A percentile compares a stretch with the other conserved stretches of the same genome.
phyloP scores from a whole-genome alignment of 306 rosid genomes.

The Hylodesmum podocarpum region DNA sequence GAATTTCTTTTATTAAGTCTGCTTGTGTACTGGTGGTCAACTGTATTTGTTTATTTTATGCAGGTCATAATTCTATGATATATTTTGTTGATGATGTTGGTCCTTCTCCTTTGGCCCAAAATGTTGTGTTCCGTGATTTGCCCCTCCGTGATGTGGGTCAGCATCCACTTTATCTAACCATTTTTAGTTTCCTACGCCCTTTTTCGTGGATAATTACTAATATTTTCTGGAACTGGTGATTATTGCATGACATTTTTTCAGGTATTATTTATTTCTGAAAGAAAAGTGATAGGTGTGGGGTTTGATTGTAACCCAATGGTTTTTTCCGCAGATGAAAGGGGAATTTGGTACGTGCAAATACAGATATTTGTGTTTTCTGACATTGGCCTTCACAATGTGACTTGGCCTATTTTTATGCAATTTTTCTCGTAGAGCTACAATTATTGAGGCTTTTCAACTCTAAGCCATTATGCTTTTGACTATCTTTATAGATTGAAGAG shows the following conservation, averaged over 20 bases:
- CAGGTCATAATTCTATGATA: slow-evolving; percentile 96
- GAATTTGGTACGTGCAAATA: slow-evolving; percentile 70
- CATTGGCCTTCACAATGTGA: neutral
- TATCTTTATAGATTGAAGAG: slow-evolving; percentile 30
- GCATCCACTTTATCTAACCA: slow-evolving; percentile 72
- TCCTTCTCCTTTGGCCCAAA: slow-evolving; percentile 95
- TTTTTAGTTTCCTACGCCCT: slow-evolving; percentile 18
- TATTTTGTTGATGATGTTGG: slow-evolving; percentile 93
- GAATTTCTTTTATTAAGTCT: slow-evolving; percentile 12
- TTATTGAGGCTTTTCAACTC: neutral
- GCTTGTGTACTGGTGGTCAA: slow-evolving; percentile 9
- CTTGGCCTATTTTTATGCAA: neutral
- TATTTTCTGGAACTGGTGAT: slow-evolving; percentile 40
- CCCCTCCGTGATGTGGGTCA: slow-evolving; percentile 99
- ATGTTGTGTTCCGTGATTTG: slow-evolving; percentile 81
- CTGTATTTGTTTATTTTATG: slow-evolving; percentile 37
- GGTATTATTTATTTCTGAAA: slow-evolving; percentile 93
- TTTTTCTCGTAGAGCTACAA: neutral
- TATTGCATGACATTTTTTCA: slow-evolving; percentile 49
- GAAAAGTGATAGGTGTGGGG: slow-evolving; percentile 85
- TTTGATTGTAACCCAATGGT: slow-evolving; percentile 89
- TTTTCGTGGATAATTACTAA: slow-evolving; percentile 35
- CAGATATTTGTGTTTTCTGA: slow-evolving; percentile 5
- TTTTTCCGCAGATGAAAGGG: slow-evolving; percentile 80
- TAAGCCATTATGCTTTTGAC: neutral